Base-by-base conservation (phyloP, 1,139 yeast species). In the Geotrichum klebahnii region DNA sequence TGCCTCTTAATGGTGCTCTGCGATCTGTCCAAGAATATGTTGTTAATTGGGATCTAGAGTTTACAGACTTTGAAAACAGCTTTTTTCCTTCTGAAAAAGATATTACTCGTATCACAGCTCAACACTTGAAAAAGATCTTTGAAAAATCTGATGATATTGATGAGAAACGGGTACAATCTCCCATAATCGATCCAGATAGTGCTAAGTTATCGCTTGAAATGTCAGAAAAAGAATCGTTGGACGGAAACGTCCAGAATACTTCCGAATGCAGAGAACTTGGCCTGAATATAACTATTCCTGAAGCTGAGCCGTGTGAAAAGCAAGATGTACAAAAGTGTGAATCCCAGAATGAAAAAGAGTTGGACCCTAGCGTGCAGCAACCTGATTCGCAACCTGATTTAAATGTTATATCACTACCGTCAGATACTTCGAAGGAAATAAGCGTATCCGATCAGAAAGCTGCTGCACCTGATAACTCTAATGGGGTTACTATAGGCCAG, bases 11-110 rank as follows among this genome's bases (percentile, higher is more conserved):
- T 62, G 71, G 78, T 0, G 77, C 85, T 2, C 69, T 88, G 22
- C 71, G 95, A 58, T 77, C 77, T 41, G 74, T 92, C 23, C 97
- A 92, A 61, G 90, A 84, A 54, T 71, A 82, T 46, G 94, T 95
- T 3, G 90, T 88, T 22, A 77, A 73, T 44, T 94, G 98, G 98
- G 96, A 92, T 67, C 64, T 69, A 24, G 96, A 85, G 53, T 89
- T 94, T 62, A 76, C 79, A 41, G 86, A 81, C n/a, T 89, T 92
- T 68, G 97, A 87, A 56, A 77, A 77, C 48, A 75, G 74, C 26
- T 92, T 77, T 62, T 77, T 92, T 54, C 97, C 97, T 0, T 82
- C 95, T 14, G 98, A 94, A 66, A 87, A 84, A 62, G 98, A 94
- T 74, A 86, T 94, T 57, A 84, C 96, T 6, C 76, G 89, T 55